Evolutionary conservation across 2,329 filamentous ascomycete genomes (phyloP).

Genomic region (Colletotrichum sp.): DNA sequence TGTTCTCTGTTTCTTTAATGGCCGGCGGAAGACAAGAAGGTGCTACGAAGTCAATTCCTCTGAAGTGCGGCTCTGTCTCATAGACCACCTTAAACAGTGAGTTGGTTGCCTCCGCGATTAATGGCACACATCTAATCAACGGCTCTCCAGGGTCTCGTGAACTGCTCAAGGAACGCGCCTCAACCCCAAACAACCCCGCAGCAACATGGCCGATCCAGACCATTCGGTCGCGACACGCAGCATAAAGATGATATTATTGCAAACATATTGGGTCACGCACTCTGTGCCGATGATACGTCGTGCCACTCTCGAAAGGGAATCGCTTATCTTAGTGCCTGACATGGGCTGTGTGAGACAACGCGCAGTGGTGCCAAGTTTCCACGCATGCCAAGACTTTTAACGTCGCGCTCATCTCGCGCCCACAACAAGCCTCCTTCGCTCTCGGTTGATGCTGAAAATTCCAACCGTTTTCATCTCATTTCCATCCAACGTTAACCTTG

Average conservation of each 20-base stretch:
- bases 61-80: background rate
- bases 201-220: background rate
- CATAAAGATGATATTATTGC: background rate
- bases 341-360: background rate
- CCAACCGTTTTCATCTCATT: background rate
- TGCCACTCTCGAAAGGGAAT: background rate
- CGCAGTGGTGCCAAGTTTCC: conserved; percentile 1
- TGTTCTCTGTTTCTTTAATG: background rate
- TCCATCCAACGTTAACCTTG: background rate
- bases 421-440: background rate
- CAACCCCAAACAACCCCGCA: background rate
- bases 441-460: background rate
- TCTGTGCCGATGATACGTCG: background rate
- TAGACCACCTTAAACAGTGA: background rate
- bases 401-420: background rate
- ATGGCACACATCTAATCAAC: background rate
- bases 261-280: background rate
- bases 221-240: background rate
- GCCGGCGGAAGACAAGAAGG: background rate
- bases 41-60: background rate
- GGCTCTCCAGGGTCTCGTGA: background rate
- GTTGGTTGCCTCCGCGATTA: background rate
- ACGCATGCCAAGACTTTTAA: conserved; percentile 7
- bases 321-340: background rate
- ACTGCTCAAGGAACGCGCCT: background rate